phyloP scores from a whole-genome alignment of 148 eudicot genomes.

The Dysphania ambrosioides region DNA sequence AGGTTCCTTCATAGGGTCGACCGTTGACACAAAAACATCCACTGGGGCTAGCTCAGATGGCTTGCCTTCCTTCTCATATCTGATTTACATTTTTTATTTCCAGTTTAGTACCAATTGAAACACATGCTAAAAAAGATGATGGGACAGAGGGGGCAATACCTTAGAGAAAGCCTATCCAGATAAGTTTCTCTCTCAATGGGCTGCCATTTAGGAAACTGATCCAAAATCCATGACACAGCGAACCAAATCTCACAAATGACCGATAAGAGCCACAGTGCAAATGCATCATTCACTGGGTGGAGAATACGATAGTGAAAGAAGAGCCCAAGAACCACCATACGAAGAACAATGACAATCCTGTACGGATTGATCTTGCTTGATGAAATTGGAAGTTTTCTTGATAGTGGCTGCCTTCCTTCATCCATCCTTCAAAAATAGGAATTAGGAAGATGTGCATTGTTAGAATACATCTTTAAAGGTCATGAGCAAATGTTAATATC shows the following conservation, averaged over 20 bases:
- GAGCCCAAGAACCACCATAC: slow-evolving; percentile 69
- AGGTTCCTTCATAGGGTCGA: slow-evolving; percentile 93
- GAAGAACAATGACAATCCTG: slow-evolving; percentile 70
- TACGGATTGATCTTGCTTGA: slow-evolving; percentile 97
- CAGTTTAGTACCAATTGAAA: slow-evolving; percentile 1
- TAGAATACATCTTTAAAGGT: neutral
- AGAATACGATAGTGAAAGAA: slow-evolving; percentile 84
- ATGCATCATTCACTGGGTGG: slow-evolving; percentile 92
- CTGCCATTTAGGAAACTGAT: slow-evolving; percentile 93
- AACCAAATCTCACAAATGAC: slow-evolving; percentile 97
- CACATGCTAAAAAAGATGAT: slow-evolving; percentile 4
- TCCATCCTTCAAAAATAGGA: slow-evolving; percentile 62
- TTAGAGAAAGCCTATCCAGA: slow-evolving; percentile 81
- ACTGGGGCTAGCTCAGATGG: slow-evolving; percentile 83
- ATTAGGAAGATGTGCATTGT: neutral
- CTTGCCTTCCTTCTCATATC: slow-evolving; percentile 98
- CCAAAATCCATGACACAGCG: slow-evolving; percentile 90
- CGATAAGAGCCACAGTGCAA: slow-evolving; percentile 85
- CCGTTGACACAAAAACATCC: slow-evolving; percentile 91
- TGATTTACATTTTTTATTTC: slow-evolving; percentile 20
- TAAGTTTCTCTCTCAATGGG: slow-evolving; percentile 95
- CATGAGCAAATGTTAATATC: neutral
- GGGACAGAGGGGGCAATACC: slow-evolving; percentile 36
- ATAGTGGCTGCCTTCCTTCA: slow-evolving; percentile 97
- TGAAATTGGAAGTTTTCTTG: slow-evolving; percentile 83